Evolutionary conservation across 768 basidiomycete genomes (phyloP).

Genomic region (Panus rudis): DNA sequence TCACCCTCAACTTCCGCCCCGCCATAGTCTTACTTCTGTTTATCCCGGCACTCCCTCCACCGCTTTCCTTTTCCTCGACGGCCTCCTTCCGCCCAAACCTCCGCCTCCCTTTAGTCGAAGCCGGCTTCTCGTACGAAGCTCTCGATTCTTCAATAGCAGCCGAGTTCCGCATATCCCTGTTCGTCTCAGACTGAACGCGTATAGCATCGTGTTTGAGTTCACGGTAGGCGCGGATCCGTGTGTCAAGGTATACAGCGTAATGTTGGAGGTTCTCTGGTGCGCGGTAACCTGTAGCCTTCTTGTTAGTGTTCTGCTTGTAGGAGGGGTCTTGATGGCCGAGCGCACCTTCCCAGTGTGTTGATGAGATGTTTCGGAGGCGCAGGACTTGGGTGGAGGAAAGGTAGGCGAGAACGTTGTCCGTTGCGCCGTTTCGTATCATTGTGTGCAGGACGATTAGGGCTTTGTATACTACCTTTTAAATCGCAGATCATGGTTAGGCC

Average conservation of each 20-base stretch:
- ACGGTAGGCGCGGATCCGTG: conserved; percentile 79
- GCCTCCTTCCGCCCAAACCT: conserved; percentile 6
- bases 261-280: conserved; percentile 80
- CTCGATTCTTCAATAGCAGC: conserved; percentile 53
- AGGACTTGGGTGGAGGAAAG: conserved; percentile 80
- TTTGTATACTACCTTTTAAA: conserved; percentile 99
- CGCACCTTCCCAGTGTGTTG: conserved; percentile 84
- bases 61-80: conserved; percentile 16
- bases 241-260: conserved; percentile 86
- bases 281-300: conserved; percentile 67
- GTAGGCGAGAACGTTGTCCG: conserved; percentile 84
- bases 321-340: no score
- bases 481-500: background rate
- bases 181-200: conserved; percentile 87
- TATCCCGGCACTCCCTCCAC: conserved; percentile 21
- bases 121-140: conserved; percentile 21
- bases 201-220: conserved; percentile 94
- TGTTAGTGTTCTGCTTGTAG: no score
- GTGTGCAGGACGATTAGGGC: conserved; percentile 91
- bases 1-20: conserved; percentile 78
- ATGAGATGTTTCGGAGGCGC: conserved; percentile 71
- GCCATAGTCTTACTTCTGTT: conserved; percentile 67
- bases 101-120: conserved; percentile 23
- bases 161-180: conserved; percentile 75
- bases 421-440: conserved; percentile 95